Evolutionary conservation across 2,329 filamentous ascomycete genomes (phyloP).

Genomic region (Tolypocladium ovalisporum): DNA sequence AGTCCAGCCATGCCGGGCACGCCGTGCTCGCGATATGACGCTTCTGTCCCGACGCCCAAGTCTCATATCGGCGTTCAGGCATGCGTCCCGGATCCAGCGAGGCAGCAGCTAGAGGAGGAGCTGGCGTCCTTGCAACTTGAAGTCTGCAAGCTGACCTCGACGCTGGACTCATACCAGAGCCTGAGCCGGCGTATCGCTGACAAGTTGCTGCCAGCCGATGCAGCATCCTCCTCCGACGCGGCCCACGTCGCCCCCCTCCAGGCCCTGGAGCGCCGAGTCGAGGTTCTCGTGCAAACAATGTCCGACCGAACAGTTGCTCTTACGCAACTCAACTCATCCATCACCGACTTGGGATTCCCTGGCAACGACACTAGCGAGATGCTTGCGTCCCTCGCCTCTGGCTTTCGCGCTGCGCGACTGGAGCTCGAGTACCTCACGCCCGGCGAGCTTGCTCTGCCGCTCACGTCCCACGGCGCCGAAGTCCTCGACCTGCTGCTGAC

Average conservation of each 20-base stretch:
- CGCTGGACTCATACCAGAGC: conserved; percentile 35
- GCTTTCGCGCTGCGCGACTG: conserved; percentile 45
- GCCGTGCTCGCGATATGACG: conserved; percentile 18
- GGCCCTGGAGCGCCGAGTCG: conserved; percentile 30
- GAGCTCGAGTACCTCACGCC: conserved; percentile 53
- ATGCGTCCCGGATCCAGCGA: conserved; percentile 29
- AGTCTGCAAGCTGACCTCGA: conserved; percentile 32
- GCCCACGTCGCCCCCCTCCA: conserved; percentile 10
- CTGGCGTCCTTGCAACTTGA: conserved; percentile 37
- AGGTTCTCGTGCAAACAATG: conserved; percentile 31
- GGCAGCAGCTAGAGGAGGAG: conserved; percentile 32
- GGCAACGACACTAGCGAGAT: conserved; percentile 36
- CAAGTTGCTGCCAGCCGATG: conserved; percentile 18
- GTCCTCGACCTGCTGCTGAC: conserved; percentile 44
- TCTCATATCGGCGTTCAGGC: conserved; percentile 29
- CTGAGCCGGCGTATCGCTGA: conserved; percentile 26
- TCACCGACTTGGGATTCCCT: conserved; percentile 39
- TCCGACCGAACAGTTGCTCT: conserved; percentile 39
- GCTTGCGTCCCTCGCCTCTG: conserved; percentile 32
- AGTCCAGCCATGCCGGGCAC: conserved; percentile 30
- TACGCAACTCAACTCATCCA: conserved; percentile 29
- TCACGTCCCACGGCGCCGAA: conserved; percentile 40
- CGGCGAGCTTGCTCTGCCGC: conserved; percentile 42
- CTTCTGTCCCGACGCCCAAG: neutral
- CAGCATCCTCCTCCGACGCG: conserved; percentile 1